Base-by-base conservation (phyloP, 768 basidiomycete species). In the Leucosporidium scottii region DNA sequence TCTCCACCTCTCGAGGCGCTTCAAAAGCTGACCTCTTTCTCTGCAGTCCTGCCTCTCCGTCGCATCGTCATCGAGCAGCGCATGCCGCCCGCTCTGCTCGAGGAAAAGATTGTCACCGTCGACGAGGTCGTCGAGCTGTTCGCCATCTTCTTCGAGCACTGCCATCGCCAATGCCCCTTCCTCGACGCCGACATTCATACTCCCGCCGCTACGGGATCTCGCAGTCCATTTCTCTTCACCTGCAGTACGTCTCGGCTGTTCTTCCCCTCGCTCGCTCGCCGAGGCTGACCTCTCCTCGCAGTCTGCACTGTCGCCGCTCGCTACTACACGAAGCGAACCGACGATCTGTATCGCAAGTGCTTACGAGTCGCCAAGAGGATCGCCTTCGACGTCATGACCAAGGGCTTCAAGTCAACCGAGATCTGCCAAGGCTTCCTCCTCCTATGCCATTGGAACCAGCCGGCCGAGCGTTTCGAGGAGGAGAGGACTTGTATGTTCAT, bases 271-370 rank as follows among this genome's bases (percentile, higher is more conserved):
- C 20, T 59, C 20, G 18, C 56, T 36, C 34, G 23, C 53, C 15
- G 21, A 25, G 1, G 36, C 59, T 51, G 5, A 50, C 9, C 12
- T 15, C 34, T 27, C 72, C 34, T 34, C 18, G 0, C 69, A 97
- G 93, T 99, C 69, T 97, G 93, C 77, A 88, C 94, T n/a, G 88
- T 96, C 63, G 86, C 94, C 4, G 87, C 90, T 75, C 89, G 90
- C 76, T 96, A 91, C 79, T 93, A 94, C 78, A 82, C 84, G 1
- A 82, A 83, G 47, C 87, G 89, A 39, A 86, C 89, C 20, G 93
- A 93, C 34, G 72, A 71, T 44, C 83, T 97, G 20, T 89, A 94
- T 72, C 80, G 84, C 3, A 85, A 84, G 62, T 82, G 97, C 56
- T 77, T 77, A 25, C 70, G 76, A 0, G 66, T 67, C 20, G 73